Conservation (phyloP, 2,329 filamentous ascomycete genomes). For the Didymella arachidicola region DNA sequence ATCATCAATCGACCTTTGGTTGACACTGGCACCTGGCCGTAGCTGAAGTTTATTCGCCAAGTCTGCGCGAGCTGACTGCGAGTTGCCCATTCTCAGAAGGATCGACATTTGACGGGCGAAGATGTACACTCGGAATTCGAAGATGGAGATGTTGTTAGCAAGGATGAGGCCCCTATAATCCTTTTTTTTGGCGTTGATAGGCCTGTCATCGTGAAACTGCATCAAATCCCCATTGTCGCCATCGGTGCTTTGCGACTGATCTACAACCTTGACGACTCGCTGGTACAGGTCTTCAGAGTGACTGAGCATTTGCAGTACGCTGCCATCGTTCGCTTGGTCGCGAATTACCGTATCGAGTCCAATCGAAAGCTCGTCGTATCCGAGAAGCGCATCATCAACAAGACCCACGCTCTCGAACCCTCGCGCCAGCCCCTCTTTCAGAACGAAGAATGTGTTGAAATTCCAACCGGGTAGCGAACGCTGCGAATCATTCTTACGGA, state of each 20-base stretch:
- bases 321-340: slow-evolving; percentile 70
- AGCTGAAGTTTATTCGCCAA: slow-evolving; percentile 49
- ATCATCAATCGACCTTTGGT: slow-evolving; percentile 45
- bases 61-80: slow-evolving; percentile 52
- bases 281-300: slow-evolving; percentile 77
- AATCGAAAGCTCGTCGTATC: slow-evolving; percentile 91
- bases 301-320: slow-evolving; percentile 71
- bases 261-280: slow-evolving; percentile 43
- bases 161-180: slow-evolving; percentile 91
- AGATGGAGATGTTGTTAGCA: slow-evolving; percentile 92
- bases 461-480: slow-evolving; percentile 93
- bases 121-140: slow-evolving; percentile 94
- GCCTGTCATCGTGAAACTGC: slow-evolving; percentile 43
- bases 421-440: slow-evolving; percentile 92
- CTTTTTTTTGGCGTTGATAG: slow-evolving; percentile 63
- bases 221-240: slow-evolving; percentile 22
- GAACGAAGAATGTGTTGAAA: slow-evolving; percentile 98
- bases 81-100: slow-evolving; percentile 81
- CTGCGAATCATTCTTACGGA: slow-evolving; percentile 90
- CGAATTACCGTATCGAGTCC: slow-evolving; percentile 83
- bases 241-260: slow-evolving; percentile 27
- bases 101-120: slow-evolving; percentile 88
- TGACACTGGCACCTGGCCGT: slow-evolving; percentile 31
- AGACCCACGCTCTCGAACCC: slow-evolving; percentile 96
- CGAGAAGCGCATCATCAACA: slow-evolving; percentile 91